Evolutionary conservation across 2,329 filamentous ascomycete genomes (phyloP).

Genomic region (Arachnopeziza araneosa): DNA sequence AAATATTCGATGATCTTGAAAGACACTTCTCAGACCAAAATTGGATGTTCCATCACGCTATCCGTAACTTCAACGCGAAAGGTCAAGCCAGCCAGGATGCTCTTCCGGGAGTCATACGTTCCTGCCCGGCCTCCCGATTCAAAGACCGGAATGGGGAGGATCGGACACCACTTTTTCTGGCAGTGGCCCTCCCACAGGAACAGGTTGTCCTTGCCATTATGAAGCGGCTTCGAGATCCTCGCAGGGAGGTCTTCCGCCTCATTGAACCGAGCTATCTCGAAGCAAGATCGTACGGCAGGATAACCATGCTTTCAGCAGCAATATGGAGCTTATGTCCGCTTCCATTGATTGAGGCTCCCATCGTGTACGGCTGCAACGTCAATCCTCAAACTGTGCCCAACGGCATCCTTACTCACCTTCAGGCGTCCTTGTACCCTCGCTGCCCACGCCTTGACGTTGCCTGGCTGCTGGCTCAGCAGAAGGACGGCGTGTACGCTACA

Average conservation of each 20-base stretch:
- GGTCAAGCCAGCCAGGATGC: background rate
- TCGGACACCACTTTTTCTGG: background rate
- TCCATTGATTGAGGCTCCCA: background rate
- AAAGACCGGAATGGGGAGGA: background rate
- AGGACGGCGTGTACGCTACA: background rate
- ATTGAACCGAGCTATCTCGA: background rate
- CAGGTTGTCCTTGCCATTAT: conserved; percentile 1
- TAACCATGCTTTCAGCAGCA: background rate
- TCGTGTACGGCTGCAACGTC: background rate
- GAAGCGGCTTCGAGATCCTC: background rate
- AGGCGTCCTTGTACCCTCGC: background rate
- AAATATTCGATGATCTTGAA: background rate
- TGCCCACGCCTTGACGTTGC: background rate
- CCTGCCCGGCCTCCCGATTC: background rate
- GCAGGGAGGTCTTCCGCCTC: background rate
- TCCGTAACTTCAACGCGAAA: background rate
- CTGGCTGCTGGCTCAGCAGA: background rate
- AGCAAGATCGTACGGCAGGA: background rate
- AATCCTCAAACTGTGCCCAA: background rate
- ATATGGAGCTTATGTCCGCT: background rate
- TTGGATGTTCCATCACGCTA: background rate
- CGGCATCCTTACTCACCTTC: background rate
- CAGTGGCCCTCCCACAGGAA: background rate
- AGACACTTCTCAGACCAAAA: background rate
- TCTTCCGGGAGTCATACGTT: background rate